Conservation (phyloP, 202 grass and related monocot species). For the Carex arenaria region DNA sequence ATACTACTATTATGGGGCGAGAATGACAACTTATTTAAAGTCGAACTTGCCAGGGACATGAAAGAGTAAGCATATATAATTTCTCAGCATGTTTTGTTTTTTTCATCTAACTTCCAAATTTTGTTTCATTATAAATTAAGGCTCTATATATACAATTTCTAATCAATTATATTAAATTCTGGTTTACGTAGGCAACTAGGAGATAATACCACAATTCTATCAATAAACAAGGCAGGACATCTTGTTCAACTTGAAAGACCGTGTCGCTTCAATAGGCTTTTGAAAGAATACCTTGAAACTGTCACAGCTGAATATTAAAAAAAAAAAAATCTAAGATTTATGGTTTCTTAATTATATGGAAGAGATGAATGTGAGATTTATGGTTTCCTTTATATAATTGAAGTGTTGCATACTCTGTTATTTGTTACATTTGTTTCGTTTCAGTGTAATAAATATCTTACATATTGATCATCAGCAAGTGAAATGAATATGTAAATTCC, state of each 20-base stretch:
- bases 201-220: constrained; percentile 58
- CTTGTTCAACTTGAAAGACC: constrained; percentile 86
- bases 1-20: constrained; percentile 81
- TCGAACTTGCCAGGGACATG: constrained; percentile 72
- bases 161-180: background rate
- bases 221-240: constrained; percentile 72
- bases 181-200: constrained; percentile 55
- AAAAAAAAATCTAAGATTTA: constrained; percentile 20
- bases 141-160: background rate
- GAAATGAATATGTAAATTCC: background rate
- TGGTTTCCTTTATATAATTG: background rate
- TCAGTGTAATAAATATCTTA: background rate
- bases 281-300: constrained; percentile 70
- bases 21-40: constrained; percentile 80
- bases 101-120: background rate
- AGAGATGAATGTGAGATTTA: background rate
- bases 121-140: background rate
- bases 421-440: constrained; percentile 1
- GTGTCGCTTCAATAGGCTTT: constrained; percentile 54
- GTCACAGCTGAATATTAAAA: constrained; percentile 33
- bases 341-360: background rate
- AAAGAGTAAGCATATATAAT: constrained; percentile 47
- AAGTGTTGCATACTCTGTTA: background rate
- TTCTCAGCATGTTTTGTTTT: background rate
- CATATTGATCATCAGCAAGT: background rate